phyloP scores from a whole-genome alignment of 2,329 filamentous ascomycete genomes.

The Fusarium sp. region DNA sequence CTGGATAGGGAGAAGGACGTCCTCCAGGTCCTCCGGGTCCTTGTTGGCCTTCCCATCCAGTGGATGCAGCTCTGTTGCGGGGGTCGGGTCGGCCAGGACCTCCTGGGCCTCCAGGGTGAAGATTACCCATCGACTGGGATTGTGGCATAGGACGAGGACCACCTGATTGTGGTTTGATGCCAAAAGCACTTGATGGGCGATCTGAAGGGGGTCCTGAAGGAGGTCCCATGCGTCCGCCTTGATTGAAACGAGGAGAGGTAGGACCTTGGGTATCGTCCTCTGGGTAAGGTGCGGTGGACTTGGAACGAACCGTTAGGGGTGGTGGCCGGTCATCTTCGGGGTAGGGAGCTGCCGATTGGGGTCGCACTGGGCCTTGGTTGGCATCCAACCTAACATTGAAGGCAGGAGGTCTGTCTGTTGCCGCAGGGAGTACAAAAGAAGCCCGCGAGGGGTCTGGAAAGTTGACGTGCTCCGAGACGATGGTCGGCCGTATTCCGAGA shows the following conservation, averaged over 20 bases:
- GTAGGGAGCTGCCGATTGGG: conserved; percentile 71
- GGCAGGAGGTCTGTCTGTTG: conserved; percentile 54
- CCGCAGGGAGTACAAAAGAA: conserved; percentile 44
- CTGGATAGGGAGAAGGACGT: conserved; percentile 38
- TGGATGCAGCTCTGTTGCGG: conserved; percentile 54
- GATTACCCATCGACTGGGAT: conserved; percentile 56
- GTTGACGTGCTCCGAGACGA: conserved; percentile 50
- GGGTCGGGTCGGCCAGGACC: conserved; percentile 48
- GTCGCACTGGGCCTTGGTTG: conserved; percentile 46
- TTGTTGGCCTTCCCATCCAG: conserved; percentile 52
- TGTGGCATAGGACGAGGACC: conserved; percentile 49
- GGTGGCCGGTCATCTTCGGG: conserved; percentile 71
- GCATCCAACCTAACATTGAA: conserved; percentile 60
- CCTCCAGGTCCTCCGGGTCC: conserved; percentile 32
- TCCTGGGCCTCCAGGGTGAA: conserved; percentile 51
- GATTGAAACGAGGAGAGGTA: conserved; percentile 52
- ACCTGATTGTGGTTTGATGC: conserved; percentile 57
- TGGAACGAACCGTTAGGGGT: conserved; percentile 55
- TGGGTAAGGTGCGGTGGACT: conserved; percentile 71
- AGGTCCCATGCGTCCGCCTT: conserved; percentile 58
- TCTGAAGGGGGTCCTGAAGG: conserved; percentile 57
- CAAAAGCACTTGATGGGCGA: conserved; percentile 61
- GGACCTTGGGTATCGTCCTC: conserved; percentile 60
- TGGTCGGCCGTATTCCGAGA: conserved; percentile 50
- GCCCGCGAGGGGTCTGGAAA: conserved; percentile 58